phyloP scores from a whole-genome alignment of 2,329 filamentous ascomycete genomes.

The Sclerotinia subarctica region DNA sequence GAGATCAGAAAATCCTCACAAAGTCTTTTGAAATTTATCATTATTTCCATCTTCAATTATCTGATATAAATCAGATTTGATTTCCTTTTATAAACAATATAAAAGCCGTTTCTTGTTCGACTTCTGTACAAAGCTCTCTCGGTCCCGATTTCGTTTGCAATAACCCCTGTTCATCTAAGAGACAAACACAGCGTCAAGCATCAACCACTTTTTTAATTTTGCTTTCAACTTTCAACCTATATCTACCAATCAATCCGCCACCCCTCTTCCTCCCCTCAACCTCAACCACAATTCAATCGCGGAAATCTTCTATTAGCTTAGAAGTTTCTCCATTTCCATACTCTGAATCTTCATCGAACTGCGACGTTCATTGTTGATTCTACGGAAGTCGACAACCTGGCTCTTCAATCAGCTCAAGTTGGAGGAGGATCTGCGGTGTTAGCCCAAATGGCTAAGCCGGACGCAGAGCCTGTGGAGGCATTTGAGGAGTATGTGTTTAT shows the following conservation, averaged over 20 bases:
- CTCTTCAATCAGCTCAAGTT: constrained; percentile 56
- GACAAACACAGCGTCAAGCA: constrained; percentile 1
- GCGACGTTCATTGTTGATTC: constrained; percentile 14
- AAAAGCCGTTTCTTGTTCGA: neutral
- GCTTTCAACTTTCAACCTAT: constrained; percentile 1
- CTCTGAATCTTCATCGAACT: neutral
- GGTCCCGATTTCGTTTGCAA: neutral
- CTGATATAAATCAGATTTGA: neutral
- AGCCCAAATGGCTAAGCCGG: constrained; percentile 68
- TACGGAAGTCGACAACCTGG: constrained; percentile 53
- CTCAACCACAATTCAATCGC: neutral
- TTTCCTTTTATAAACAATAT: neutral
- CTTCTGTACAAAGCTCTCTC: neutral
- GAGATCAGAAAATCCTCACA: neutral
- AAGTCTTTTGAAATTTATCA: neutral
- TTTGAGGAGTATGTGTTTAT: constrained; percentile 55
- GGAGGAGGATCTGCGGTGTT: constrained; percentile 63
- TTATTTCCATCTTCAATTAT: neutral
- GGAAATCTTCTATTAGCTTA: neutral
- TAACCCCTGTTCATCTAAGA: constrained; percentile 6
- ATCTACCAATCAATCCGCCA: constrained; percentile 12
- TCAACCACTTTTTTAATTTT: constrained; percentile 16
- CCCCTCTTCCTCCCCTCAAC: neutral
- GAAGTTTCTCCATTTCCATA: neutral
- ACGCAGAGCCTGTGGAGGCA: constrained; percentile 60